Percentiles rank a stretch among this genome's conserved stretches.
Conservation (phyloP, 306 rosid species). For the Alnus rubra region DNA sequence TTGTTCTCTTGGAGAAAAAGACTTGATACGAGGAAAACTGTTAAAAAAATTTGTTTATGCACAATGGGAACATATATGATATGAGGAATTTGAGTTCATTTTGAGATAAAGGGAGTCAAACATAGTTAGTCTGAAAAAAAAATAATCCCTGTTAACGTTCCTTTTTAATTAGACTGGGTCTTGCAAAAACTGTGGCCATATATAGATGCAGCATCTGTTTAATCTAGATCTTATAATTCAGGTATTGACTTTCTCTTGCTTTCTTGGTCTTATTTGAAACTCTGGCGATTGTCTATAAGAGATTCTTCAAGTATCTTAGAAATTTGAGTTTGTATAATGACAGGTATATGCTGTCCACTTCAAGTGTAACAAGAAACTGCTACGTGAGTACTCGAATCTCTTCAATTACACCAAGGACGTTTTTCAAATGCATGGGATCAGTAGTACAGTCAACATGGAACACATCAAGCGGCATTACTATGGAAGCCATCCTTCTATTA, state of each 20-base stretch:
- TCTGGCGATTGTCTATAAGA: not conserved
- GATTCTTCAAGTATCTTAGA: not conserved
- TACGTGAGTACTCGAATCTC: slow-evolving; percentile 75
- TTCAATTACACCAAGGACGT: slow-evolving; percentile 86
- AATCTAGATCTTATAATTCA: not conserved
- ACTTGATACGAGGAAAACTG: not conserved
- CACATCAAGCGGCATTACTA: slow-evolving; percentile 81
- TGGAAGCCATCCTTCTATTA: slow-evolving; percentile 86
- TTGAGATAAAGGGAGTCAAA: not conserved
- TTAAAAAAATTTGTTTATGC: not conserved
- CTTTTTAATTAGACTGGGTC: not conserved
- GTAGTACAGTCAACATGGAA: slow-evolving; percentile 72
- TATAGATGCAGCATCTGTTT: not conserved
- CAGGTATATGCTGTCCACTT: slow-evolving; percentile 94
- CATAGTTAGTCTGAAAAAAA: not conserved
- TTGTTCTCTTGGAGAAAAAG: too few relatives aligned
- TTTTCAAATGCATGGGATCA: slow-evolving; percentile 74
- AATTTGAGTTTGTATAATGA: slow-evolving; percentile 11
- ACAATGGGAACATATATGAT: not conserved
- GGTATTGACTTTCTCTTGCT: not conserved
- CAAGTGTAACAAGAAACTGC: slow-evolving; percentile 90
- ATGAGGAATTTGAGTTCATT: not conserved
- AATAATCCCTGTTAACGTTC: not conserved
- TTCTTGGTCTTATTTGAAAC: not conserved
- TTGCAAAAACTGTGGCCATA: not conserved